Evolutionary conservation across 2,329 filamentous ascomycete genomes (phyloP).

Genomic region (Colletotrichum somersetense): DNA sequence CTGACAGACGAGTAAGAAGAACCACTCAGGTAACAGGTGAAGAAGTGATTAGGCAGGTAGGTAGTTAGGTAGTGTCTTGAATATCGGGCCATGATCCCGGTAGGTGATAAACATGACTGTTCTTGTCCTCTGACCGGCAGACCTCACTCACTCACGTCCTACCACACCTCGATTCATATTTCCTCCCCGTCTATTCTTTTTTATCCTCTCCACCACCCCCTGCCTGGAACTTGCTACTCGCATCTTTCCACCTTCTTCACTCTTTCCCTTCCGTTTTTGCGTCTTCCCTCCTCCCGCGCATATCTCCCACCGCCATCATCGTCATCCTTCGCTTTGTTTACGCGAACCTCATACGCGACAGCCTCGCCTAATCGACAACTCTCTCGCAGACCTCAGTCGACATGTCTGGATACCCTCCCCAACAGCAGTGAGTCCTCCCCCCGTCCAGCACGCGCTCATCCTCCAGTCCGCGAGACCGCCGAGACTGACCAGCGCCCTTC

Average conservation of each 20-base stretch:
- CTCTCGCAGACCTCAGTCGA: constrained; percentile 27
- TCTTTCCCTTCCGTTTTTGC: neutral
- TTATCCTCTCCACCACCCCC: constrained; percentile 14
- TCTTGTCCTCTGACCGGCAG: constrained; percentile 7
- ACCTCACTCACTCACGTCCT: neutral
- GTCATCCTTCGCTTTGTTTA: neutral
- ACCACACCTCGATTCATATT: constrained; percentile 14
- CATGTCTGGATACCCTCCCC: constrained; percentile 54
- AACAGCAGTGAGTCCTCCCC: constrained; percentile 30
- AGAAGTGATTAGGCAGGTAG: neutral
- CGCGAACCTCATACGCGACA: constrained; percentile 12
- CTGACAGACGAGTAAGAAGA: neutral
- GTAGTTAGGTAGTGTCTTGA: neutral
- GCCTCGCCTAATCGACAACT: constrained; percentile 20
- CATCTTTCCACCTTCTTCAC: constrained; percentile 23
- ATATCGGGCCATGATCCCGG: constrained; percentile 2
- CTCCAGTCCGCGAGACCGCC: neutral
- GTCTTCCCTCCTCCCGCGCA: constrained; percentile 6
- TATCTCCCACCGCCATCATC: neutral
- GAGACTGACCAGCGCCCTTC: constrained; percentile 21
- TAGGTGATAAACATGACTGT: constrained; percentile 9
- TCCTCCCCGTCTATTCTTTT: constrained; percentile 22
- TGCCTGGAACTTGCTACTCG: constrained; percentile 6
- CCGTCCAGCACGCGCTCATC: neutral
- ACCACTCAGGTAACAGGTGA: neutral